These are phyloP conservation scores for Phycomyces nitens DNA, from an alignment of 192 early-diverging fungal genomes.

Conservation along the genomic window DNA sequence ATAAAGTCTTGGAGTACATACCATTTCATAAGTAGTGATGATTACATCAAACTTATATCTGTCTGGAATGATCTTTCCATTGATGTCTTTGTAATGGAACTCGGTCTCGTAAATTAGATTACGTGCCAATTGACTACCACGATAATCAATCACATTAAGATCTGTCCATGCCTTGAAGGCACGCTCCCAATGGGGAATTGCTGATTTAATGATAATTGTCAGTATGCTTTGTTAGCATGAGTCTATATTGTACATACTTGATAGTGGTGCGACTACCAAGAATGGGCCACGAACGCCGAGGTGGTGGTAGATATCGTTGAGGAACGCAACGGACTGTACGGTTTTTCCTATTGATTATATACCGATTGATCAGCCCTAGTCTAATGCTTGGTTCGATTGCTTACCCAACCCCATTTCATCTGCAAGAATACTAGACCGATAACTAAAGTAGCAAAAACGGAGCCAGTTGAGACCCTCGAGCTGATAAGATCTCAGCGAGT, in stretches of 20 bases:
- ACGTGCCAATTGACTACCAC: constrained; percentile 62
- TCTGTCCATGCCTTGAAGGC: constrained; percentile 71
- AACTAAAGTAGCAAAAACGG: constrained; percentile 72
- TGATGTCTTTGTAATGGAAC: constrained; percentile 65
- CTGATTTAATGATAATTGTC: not conserved
- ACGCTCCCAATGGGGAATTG: constrained; percentile 60
- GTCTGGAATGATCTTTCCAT: constrained; percentile 47
- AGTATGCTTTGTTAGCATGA: not conserved
- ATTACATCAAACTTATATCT: constrained; percentile 61
- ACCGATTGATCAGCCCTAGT: not conserved
- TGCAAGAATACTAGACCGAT: constrained; percentile 82
- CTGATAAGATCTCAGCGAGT: constrained; percentile 71
- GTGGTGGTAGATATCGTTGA: constrained; percentile 62
- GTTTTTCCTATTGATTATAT: constrained; percentile 42
- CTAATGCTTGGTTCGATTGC: not conserved
- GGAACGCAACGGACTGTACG: constrained; percentile 72
- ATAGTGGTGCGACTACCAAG: constrained; percentile 61
- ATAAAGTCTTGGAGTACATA: too few relatives aligned
- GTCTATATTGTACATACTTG: constrained; percentile 25
- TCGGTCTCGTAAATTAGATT: constrained; percentile 80
- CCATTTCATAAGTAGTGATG: constrained; percentile 61
- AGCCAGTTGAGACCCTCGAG: constrained; percentile 86
- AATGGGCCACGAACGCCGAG: constrained; percentile 72
- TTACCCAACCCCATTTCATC: constrained; percentile 92
- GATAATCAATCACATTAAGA: constrained; percentile 71